These are phyloP conservation scores for Hyaloscypha variabilis DNA, from an alignment of 495 filamentous ascomycete genomes.

Conservation along the genomic window DNA sequence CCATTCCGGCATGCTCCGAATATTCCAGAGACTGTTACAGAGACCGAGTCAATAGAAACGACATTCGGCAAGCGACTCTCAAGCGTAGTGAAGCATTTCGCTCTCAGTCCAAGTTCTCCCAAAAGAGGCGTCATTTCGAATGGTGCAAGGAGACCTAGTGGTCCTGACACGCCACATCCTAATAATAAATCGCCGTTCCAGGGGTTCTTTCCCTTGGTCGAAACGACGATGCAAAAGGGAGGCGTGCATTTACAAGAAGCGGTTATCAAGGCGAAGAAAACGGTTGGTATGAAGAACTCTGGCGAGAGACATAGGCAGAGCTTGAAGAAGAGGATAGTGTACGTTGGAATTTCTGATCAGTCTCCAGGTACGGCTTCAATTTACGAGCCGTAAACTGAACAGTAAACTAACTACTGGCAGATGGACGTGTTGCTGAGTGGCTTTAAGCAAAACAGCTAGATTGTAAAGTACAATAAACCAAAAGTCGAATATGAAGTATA, in stretches of 20 bases:
- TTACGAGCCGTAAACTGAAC: not conserved
- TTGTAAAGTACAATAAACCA: not conserved
- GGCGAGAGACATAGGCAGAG: conserved; percentile 20
- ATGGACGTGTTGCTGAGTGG: conserved; percentile 19
- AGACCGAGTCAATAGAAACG: not conserved
- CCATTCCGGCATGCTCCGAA: conserved; percentile 10
- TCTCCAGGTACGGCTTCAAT: conserved; percentile 13
- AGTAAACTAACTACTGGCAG: conserved; percentile 7
- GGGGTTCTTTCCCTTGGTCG: not conserved
- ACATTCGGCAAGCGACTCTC: not conserved
- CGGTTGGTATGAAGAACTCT: conserved; percentile 1
- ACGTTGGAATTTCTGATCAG: conserved; percentile 24
- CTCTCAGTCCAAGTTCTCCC: not conserved
- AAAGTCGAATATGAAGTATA: not conserved
- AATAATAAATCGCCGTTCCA: not conserved
- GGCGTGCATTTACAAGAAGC: conserved; percentile 11
- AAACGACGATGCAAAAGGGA: conserved; percentile 13
- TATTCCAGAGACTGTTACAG: not conserved
- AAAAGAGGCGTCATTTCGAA: not conserved
- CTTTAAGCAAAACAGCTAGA: conserved; percentile 5
- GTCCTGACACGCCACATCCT: conserved; percentile 9
- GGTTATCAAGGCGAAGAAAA: conserved; percentile 13
- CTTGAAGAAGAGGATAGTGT: conserved; percentile 27
- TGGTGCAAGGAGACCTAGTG: not conserved
- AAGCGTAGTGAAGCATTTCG: conserved; percentile 2